Evolutionary conservation across 805 yeast genomes (phyloP).

Genomic region (Candida awuae): DNA sequence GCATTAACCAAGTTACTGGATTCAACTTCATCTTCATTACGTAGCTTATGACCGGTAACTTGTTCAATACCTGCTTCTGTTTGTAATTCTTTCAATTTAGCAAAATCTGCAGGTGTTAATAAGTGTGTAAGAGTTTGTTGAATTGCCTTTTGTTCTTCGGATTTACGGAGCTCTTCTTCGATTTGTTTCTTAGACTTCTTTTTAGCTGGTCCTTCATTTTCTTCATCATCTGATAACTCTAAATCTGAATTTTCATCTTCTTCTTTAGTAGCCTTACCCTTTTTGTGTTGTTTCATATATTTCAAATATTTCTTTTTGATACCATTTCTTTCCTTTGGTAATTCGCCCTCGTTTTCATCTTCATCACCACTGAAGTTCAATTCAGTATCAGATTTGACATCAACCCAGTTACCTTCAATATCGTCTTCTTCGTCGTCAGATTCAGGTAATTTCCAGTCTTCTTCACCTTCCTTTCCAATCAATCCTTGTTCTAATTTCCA

Average conservation of each 20-base stretch:
- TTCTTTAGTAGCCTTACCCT: slow-evolving; percentile 24
- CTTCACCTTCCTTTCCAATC: slow-evolving; percentile 46
- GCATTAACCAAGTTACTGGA: slow-evolving; percentile 70
- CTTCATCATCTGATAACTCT: slow-evolving; percentile 38
- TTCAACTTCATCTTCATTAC: slow-evolving; percentile 81
- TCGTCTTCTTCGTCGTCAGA: slow-evolving; percentile 40
- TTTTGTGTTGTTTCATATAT: slow-evolving; percentile 26
- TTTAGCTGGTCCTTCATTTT: slow-evolving; percentile 29
- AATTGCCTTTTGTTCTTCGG: slow-evolving; percentile 45
- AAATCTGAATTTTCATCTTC: slow-evolving; percentile 38
- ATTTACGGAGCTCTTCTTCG: slow-evolving; percentile 15
- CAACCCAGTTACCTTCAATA: slow-evolving; percentile 89
- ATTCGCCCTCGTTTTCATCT: slow-evolving; percentile 29
- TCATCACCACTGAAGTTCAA: slow-evolving; percentile 47
- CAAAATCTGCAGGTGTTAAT: slow-evolving; percentile 96
- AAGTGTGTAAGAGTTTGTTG: slow-evolving; percentile 44
- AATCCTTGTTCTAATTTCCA: slow-evolving; percentile 66
- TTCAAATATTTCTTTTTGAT: slow-evolving; percentile 29
- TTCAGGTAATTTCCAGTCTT: slow-evolving; percentile 58
- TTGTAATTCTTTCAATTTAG: slow-evolving; percentile 83
- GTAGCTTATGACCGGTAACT: slow-evolving; percentile 49
- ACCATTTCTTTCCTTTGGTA: slow-evolving; percentile 28
- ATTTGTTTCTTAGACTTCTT: slow-evolving; percentile 30
- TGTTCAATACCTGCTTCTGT: slow-evolving; percentile 81
- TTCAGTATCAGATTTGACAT: slow-evolving; percentile 65